These are phyloP conservation scores for Talaromyces thailandensis DNA, from an alignment of 495 filamentous ascomycete genomes.

Conservation along the genomic window DNA sequence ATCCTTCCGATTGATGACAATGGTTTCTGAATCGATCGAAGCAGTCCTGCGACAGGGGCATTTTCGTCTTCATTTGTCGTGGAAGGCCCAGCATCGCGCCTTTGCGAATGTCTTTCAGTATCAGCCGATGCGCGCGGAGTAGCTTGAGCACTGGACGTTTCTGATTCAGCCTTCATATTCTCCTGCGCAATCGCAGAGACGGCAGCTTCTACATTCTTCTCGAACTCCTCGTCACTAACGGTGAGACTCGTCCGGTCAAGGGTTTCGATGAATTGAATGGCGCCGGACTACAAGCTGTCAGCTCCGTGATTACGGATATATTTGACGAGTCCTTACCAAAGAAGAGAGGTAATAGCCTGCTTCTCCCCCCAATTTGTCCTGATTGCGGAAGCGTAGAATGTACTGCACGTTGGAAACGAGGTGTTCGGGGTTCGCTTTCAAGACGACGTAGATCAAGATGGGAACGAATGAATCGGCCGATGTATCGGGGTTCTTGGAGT, in stretches of 20 bases:
- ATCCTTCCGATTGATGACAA: constrained; percentile 94
- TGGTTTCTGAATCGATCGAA: constrained; percentile 86
- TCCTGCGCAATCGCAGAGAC: constrained; percentile 95
- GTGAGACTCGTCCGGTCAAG: constrained; percentile 90
- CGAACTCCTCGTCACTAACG: constrained; percentile 90
- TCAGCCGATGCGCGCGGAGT: constrained; percentile 48
- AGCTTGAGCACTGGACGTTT: constrained; percentile 16
- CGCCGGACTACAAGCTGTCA: constrained; percentile 61
- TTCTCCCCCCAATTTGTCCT: constrained; percentile 93
- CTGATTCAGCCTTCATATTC: constrained; percentile 46
- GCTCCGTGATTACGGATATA: neutral
- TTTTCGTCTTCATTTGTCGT: constrained; percentile 53
- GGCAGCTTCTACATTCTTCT: constrained; percentile 86
- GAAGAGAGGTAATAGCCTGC: constrained; percentile 97
- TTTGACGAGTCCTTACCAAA: constrained; percentile 47
- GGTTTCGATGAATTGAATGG: constrained; percentile 93
- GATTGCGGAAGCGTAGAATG: constrained; percentile 91
- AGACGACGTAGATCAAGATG: constrained; percentile 88
- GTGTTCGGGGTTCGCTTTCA: constrained; percentile 90
- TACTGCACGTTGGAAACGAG: constrained; percentile 97
- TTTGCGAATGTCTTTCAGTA: constrained; percentile 40
- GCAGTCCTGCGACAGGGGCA: constrained; percentile 73
- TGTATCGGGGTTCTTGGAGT: constrained; percentile 76
- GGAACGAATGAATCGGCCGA: constrained; percentile 96
- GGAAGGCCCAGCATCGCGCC: constrained; percentile 30